These are phyloP conservation scores for Moricandia moricandioides DNA, from an alignment of 345 rosid genomes.

Conservation along the genomic window DNA sequence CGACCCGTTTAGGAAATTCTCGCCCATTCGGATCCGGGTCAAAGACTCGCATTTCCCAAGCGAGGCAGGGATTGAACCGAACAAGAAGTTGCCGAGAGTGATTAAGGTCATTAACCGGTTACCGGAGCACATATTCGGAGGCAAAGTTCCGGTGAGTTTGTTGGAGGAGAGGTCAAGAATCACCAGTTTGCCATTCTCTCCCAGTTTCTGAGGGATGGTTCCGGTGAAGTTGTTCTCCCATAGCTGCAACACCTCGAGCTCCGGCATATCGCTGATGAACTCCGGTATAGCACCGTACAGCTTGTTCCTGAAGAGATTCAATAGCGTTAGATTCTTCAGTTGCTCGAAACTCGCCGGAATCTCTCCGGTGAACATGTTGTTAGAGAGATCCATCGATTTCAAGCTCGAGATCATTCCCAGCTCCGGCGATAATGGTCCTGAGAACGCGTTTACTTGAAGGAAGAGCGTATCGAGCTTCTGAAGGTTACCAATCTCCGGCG, in stretches of 20 bases:
- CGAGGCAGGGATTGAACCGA: conserved; percentile 68
- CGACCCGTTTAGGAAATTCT: conserved; percentile 72
- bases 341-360: conserved; percentile 51
- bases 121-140: conserved; percentile 63
- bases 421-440: conserved; percentile 54
- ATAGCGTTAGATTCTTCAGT: conserved; percentile 57
- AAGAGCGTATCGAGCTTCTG: conserved; percentile 80
- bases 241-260: conserved; percentile 69
- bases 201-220: conserved; percentile 56
- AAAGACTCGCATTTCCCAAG: conserved; percentile 65
- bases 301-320: conserved; percentile 75
- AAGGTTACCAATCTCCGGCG: conserved; percentile 54
- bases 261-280: conserved; percentile 61
- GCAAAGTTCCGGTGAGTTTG: conserved; percentile 65
- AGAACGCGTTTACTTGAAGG: conserved; percentile 67
- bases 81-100: conserved; percentile 62
- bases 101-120: conserved; percentile 55
- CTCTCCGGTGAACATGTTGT: conserved; percentile 73
- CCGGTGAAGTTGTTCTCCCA: conserved; percentile 92
- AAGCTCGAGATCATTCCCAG: conserved; percentile 58
- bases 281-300: conserved; percentile 73
- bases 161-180: conserved; percentile 72
- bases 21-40: conserved; percentile 78
- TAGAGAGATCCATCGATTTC: conserved; percentile 77
- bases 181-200: conserved; percentile 53